Evolutionary conservation across 2,329 filamentous ascomycete species (phyloP).

Genomic region (Monosporascus sp.): DNA sequence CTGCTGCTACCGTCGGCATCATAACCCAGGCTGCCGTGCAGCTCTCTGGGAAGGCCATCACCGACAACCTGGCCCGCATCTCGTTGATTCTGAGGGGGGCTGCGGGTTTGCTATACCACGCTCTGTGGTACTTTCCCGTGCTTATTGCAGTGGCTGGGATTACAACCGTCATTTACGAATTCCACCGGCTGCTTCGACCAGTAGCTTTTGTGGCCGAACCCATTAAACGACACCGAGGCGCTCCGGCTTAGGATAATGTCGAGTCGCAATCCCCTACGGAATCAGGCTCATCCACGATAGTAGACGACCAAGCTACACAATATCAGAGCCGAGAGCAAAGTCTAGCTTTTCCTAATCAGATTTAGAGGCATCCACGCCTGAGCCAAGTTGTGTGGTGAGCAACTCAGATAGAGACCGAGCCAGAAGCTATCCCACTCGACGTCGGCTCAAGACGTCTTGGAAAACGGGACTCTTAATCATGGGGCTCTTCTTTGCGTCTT

Average conservation of each 20-base stretch:
- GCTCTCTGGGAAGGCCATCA: too few species aligned
- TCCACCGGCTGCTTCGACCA: constrained; percentile 40
- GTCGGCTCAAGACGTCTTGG: constrained; percentile 38
- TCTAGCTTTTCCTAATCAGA: too few species aligned
- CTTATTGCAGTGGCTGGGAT: constrained; percentile 54
- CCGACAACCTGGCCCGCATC: too few species aligned
- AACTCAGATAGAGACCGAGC: constrained; percentile 7
- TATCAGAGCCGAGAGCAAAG: too few species aligned
- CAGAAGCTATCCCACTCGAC: constrained; percentile 28
- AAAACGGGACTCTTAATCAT: constrained; percentile 37
- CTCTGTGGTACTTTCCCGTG: constrained; percentile 69
- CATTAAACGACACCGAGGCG: too few species aligned
- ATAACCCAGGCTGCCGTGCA: too few species aligned
- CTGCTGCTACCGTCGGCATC: constrained; percentile 66
- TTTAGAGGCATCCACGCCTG: too few species aligned
- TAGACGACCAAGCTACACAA: too few species aligned
- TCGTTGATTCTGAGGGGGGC: constrained; percentile 48
- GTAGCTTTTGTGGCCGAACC: neutral
- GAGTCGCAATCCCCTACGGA: too few species aligned
- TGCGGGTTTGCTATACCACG: constrained; percentile 64
- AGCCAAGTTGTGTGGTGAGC: neutral
- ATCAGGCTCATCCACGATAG: too few species aligned
- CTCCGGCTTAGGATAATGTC: too few species aligned
- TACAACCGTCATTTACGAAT: constrained; percentile 51
- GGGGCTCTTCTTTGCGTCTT: constrained; percentile 46